Evolutionary conservation across 441 rosid species (phyloP), one percentile per base, ranked within the genome.

Genomic region (Gossypium schwendimanii): DNA sequence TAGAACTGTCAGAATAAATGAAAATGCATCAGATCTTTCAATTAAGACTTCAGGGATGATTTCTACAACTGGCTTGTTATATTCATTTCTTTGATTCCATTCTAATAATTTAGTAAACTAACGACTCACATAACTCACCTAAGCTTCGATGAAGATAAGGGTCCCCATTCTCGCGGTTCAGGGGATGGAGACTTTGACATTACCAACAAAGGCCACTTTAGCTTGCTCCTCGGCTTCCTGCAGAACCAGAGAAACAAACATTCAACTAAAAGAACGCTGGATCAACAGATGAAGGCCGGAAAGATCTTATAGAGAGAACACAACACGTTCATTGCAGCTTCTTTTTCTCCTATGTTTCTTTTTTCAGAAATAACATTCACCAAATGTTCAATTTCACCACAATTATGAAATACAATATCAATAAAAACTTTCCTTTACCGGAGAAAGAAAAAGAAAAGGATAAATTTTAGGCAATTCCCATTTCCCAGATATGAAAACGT

Each of bases 131-230:
- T 9, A 50, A 52, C 75, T 69, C 71, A 87, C 92, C 85, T 73
- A 45, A 81, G 55, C 39, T 44, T 76, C 14, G 86, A 73, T 69
- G 82, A 60, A 81, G 79, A 73, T 33, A 74, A 75, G 58, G 80
- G 65, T 28, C 72, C 68, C 73, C 17, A 63, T 10, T 85, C 87
- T 81, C 55, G 84, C 31, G 73, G 75, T 74, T 75, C 76, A 78
- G 83, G 82, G 79, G 87, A 81, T 69, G 84, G 83, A 72, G 86
- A 83, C 81, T 79, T 85, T 73, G 93, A 84, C 93, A 88, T 93
- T 81, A 87, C 87, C 82, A 83, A 75, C 76, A 63, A 18, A 72
- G 62, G 61, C 72, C 26, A 71, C 75, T 78, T 64, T 57, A 74
- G 72, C 80, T 63, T 73, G 60, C 71, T 47, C 79, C 81, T 77